A percentile compares a stretch with the other conserved stretches of the same genome.
Evolutionary conservation across 2,329 filamentous ascomycete genomes (phyloP).

Genomic region (Penicillium oxalicum): DNA sequence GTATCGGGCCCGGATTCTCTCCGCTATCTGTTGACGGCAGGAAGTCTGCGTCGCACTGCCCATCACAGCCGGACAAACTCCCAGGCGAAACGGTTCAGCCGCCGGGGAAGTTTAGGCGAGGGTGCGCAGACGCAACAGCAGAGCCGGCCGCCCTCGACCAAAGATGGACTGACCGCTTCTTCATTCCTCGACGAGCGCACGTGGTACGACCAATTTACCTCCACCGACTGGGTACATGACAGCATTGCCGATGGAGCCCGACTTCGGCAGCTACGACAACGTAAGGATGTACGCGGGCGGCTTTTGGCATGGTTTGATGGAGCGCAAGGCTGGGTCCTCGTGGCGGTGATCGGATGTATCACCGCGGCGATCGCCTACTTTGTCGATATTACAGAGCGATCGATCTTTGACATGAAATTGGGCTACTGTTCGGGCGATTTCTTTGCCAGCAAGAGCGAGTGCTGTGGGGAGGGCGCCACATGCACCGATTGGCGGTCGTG

Average conservation of each 20-base stretch:
- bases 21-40: conserved; percentile 30
- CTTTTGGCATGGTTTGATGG: conserved; percentile 73
- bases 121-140: conserved; percentile 24
- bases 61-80: conserved; percentile 49
- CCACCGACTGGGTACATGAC: conserved; percentile 97
- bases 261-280: conserved; percentile 71
- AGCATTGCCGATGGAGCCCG: conserved; percentile 91
- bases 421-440: conserved; percentile 72
- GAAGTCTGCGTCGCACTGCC: conserved; percentile 35
- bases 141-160: conserved; percentile 38
- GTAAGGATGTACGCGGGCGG: conserved; percentile 80
- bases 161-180: conserved; percentile 51
- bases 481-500: conserved; percentile 60
- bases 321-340: conserved; percentile 88
- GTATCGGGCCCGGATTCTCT: conserved; percentile 31
- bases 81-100: conserved; percentile 44
- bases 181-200: conserved; percentile 75
- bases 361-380: conserved; percentile 82
- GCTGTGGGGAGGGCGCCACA: conserved; percentile 51
- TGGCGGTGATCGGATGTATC: conserved; percentile 79
- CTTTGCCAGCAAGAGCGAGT: conserved; percentile 65
- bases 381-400: conserved; percentile 79
- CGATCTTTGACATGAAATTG: conserved; percentile 84
- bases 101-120: conserved; percentile 53
- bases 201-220: conserved; percentile 98